These are phyloP conservation scores for Tripidium arundinaceum DNA, from an alignment of 202 grass and related monocot species.

Conservation along the genomic window DNA sequence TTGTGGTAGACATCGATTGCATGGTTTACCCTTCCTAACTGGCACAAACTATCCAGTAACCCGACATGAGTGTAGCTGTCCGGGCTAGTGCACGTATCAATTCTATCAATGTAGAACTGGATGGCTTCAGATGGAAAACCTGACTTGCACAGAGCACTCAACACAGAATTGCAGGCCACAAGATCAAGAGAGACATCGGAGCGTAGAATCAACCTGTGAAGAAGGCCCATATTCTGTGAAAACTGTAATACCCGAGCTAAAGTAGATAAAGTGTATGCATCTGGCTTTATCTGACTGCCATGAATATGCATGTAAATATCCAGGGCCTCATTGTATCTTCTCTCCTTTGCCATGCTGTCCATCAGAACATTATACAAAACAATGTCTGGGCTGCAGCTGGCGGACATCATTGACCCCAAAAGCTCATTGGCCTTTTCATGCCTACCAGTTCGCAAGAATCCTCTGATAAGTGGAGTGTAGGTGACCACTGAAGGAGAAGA, in stretches of 20 bases:
- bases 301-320: constrained; percentile 47
- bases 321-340: constrained; percentile 56
- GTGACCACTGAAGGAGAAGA: constrained; percentile 56
- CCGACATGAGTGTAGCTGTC: constrained; percentile 78
- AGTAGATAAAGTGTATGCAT: constrained; percentile 76
- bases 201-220: constrained; percentile 47
- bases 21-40: constrained; percentile 42
- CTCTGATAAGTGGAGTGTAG: constrained; percentile 67
- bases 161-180: constrained; percentile 65
- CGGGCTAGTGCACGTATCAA: constrained; percentile 41
- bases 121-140: constrained; percentile 71
- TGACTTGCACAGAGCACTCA: constrained; percentile 67
- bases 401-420: constrained; percentile 52
- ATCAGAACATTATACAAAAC: constrained; percentile 86
- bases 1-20: constrained; percentile 46
- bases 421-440: constrained; percentile 37
- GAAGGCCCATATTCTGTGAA: constrained; percentile 40
- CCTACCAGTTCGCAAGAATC: constrained; percentile 56
- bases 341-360: constrained; percentile 65
- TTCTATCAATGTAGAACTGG: constrained; percentile 51
- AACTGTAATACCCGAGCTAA: constrained; percentile 48
- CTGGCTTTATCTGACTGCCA: constrained; percentile 49
- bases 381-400: constrained; percentile 61
- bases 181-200: constrained; percentile 58
- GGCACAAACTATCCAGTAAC: constrained; percentile 62